Base-by-base conservation (phyloP, 805 yeast species). In the Priceomyces fermenticarens region DNA sequence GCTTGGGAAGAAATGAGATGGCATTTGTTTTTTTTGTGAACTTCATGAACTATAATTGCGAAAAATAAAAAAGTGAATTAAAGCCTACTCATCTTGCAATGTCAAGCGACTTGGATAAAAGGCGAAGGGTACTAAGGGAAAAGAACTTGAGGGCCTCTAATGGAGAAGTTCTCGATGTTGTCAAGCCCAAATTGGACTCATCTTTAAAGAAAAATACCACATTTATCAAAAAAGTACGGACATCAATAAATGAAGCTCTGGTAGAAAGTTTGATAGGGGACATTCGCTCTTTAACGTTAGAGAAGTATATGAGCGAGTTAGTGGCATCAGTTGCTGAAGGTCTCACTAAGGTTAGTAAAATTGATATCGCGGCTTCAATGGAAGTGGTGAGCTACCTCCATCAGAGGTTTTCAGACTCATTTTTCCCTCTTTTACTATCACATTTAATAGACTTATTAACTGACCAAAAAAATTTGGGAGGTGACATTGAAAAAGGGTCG, bases 191-290 rank as follows among this genome's bases (percentile, higher is more conserved):
- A 45, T 58, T 81, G 8, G 96, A 89, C 55, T 69, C 95, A 0
- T 83, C 90, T 42, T 67, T 89, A 48, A 89, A 89, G 67, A 86
- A 83, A 58, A 87, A 90, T 55, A 79, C 88, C 3, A 84, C 88
- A 0, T 85, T 87, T 53, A 81, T 88, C 38, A 85, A 82, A 56
- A 84, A 83, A 51, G 55, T 89, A 38, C 74, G 81, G 47, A 67
- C 75, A 2, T 69, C 81, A 2, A 59, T 88, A 16, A 74, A 67
- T 30, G 72, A 71, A 30, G 90, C 83, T 5, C 72, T 72, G 30
- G 54, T 50, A 32, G 49, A 56, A 1, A 55, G 72, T 6, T 60
- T 85, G 2, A 43, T 87, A 30, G 75, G 78, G 39, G 96, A 88
- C 43, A 71, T 89, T 32, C 53, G 63, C 3, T 69, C 80, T 8